Evolutionary conservation across 2,329 filamentous ascomycete species (phyloP).

Genomic region (Geoglossum cookeanum): DNA sequence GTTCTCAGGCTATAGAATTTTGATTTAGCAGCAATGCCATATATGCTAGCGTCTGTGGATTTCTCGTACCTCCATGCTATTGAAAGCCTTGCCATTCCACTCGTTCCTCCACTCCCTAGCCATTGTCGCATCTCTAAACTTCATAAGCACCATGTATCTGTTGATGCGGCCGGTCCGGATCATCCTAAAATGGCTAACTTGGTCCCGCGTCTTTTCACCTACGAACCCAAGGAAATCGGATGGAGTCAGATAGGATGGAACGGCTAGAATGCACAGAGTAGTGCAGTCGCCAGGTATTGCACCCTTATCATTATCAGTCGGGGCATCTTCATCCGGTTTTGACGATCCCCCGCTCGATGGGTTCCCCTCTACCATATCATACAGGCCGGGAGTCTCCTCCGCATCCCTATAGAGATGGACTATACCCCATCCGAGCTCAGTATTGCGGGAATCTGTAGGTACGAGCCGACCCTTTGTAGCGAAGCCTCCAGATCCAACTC

Average conservation of each 20-base stretch:
- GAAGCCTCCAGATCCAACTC: constrained; percentile 40
- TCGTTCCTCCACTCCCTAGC: constrained; percentile 66
- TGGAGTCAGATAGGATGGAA: constrained; percentile 83
- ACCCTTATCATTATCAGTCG: constrained; percentile 6
- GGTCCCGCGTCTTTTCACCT: constrained; percentile 65
- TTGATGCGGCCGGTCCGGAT: constrained; percentile 78
- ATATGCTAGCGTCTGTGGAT: neutral
- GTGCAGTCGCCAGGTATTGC: constrained; percentile 45
- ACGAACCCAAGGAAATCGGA: constrained; percentile 83
- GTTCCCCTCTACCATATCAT: constrained; percentile 27
- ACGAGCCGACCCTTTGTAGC: constrained; percentile 70
- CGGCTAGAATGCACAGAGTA: constrained; percentile 80
- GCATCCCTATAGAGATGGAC: constrained; percentile 85
- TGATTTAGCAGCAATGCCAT: constrained; percentile 5
- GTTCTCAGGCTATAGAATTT: constrained; percentile 49
- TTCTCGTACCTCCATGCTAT: constrained; percentile 57
- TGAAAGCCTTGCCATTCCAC: constrained; percentile 88
- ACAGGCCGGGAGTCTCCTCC: constrained; percentile 47
- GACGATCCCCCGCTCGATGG: constrained; percentile 14
- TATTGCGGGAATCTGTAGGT: constrained; percentile 48
- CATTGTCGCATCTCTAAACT: constrained; percentile 58
- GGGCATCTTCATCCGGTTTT: constrained; percentile 12
- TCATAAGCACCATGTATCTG: constrained; percentile 88
- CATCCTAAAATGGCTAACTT: constrained; percentile 87
- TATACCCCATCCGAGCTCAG: constrained; percentile 75